Evolutionary conservation across 192 early-diverging fungal genomes (phyloP).

Genomic region (Diversispora eburnea): DNA sequence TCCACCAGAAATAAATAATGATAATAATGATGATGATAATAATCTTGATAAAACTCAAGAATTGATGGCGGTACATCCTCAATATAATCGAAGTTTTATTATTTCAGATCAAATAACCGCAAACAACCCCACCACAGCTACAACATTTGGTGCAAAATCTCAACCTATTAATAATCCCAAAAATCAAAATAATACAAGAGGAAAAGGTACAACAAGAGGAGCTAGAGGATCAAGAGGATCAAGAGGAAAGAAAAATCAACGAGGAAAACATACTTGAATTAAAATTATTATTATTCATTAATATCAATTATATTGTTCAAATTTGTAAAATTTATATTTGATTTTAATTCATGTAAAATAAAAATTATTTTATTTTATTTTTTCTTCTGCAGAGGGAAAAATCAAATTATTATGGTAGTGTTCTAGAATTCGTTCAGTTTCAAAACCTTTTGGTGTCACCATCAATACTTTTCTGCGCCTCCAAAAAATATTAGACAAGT

Average conservation of each 20-base stretch:
- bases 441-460: too few species aligned
- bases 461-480: too few species aligned
- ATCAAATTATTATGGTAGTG: too few species aligned
- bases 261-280: too few species aligned
- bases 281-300: too few species aligned
- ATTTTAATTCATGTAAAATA: too few species aligned
- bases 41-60: background rate
- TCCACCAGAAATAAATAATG: background rate
- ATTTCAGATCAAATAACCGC: background rate
- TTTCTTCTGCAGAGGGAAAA: too few species aligned
- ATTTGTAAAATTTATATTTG: too few species aligned
- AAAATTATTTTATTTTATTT: too few species aligned
- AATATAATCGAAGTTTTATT: background rate
- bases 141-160: background rate
- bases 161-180: background rate
- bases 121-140: background rate
- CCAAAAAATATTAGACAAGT: too few species aligned
- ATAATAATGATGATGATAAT: background rate
- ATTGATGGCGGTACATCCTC: background rate
- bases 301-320: too few species aligned
- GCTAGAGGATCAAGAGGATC: background rate
- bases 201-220: background rate
- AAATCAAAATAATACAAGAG: background rate
- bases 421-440: too few species aligned
- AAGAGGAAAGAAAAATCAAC: background rate